A percentile compares a stretch with the other conserved stretches of the same genome.
Evolutionary conservation across 306 rosid genomes (phyloP).

Genomic region (Prunus campanulata): DNA sequence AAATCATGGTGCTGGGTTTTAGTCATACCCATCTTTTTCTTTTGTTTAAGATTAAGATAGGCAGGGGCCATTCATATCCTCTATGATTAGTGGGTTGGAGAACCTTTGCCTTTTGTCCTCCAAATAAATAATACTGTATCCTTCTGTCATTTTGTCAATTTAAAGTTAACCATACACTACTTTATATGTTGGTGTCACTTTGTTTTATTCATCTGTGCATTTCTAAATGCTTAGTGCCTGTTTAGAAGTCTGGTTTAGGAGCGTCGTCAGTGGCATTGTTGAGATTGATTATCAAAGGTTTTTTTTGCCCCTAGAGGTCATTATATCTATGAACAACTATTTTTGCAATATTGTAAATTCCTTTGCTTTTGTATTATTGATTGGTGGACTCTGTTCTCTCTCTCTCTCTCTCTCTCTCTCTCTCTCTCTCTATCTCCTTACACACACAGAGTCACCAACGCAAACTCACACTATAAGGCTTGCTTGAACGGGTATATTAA

Average conservation of each 20-base stretch:
- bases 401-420: background rate
- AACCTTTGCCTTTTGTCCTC: background rate
- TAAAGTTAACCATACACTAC: background rate
- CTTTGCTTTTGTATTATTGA: background rate
- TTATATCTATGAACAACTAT: background rate
- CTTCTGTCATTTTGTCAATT: background rate
- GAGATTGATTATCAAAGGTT: slow-evolving; percentile 1
- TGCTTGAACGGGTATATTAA: background rate
- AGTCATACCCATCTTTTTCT: background rate
- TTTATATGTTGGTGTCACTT: background rate
- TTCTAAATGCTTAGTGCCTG: slow-evolving; percentile 14
- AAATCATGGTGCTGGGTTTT: background rate
- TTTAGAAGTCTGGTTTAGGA: slow-evolving; percentile 1
- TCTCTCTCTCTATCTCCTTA: background rate
- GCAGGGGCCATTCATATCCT: background rate
- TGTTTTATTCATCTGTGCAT: slow-evolving; percentile 1
- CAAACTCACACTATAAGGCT: background rate
- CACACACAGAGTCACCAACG: background rate
- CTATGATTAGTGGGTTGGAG: slow-evolving; percentile 3
- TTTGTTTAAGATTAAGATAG: background rate
- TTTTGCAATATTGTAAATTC: background rate
- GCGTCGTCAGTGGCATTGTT: background rate
- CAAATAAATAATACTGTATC: background rate
- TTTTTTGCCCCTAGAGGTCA: background rate
- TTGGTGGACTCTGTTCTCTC: background rate